Conservation (phyloP, 345 rosid species). For the Gossypium bickii region DNA sequence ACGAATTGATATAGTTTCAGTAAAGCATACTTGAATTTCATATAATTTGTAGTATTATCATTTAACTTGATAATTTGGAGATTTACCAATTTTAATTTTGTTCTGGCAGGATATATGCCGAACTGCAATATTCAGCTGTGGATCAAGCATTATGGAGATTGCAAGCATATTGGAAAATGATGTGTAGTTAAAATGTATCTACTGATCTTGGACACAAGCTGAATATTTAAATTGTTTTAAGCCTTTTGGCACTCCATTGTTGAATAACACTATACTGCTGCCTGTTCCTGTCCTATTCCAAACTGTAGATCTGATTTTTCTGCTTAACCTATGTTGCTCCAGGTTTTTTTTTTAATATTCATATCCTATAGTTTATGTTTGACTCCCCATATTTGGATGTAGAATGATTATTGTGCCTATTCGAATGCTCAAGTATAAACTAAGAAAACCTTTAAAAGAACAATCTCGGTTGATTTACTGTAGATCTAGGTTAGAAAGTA, state of each 20-base stretch:
- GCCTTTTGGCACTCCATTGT: not conserved
- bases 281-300: not conserved
- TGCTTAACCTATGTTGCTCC: not conserved
- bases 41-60: not conserved
- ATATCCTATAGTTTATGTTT: not conserved
- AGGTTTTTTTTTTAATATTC: no score
- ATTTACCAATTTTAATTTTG: not conserved
- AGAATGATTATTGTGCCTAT: no score
- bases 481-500: no score
- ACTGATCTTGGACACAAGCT: conserved; percentile 15
- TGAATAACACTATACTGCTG: not conserved
- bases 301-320: not conserved
- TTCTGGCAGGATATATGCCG: conserved; percentile 29
- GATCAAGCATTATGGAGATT: not conserved
- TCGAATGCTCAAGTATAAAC: no score
- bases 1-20: no score
- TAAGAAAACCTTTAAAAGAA: no score
- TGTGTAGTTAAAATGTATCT: conserved; percentile 3
- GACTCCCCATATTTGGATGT: not conserved
- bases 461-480: no score
- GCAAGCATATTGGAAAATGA: conserved; percentile 10
- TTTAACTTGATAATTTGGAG: not conserved
- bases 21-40: not conserved
- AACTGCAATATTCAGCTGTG: conserved; percentile 7
- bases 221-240: conserved; percentile 5